Base-by-base conservation (phyloP, 148 eudicot species). In the Fagopyrum esculentum region DNA sequence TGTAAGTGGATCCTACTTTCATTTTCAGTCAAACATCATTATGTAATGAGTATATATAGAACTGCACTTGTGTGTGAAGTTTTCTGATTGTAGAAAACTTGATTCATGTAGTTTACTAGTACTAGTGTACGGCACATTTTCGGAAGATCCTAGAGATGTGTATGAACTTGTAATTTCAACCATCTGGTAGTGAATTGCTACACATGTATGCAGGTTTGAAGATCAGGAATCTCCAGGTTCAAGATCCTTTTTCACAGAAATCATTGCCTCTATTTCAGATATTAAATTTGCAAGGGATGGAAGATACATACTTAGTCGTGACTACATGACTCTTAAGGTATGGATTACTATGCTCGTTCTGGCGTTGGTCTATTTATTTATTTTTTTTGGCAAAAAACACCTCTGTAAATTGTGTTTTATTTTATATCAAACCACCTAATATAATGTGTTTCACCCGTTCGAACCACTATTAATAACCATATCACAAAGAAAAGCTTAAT, bases 291-390 rank as follows among this genome's bases (percentile, higher is more conserved):
- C 83, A 35, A 89, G 76, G 76, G 87, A 85, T 74, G 93, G 93
- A 66, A 89, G 90, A 85, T 84, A 85, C 64, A 59, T 89, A 75
- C 82, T 89, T 26, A 87, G 93, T 74, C 93, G 93, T 78, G 93
- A 89, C 74, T 89, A 89, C 70, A 89, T 87, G 93, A 84, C 87
- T 29, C 90, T 89, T 51, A 89, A 89, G 90, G 93, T 89, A 76
- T 66, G 71, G 71, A 43, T 22, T 35, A 6, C 9, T 40, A 5
- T 49, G 71, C 16, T 66, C 69, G 17, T 60, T 22, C 1, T 66
- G 15, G 17, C 71, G 15, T 40, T 66, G 40, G 40, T 35, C 46
- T 13, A 46, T 66, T 8, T 66, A 40, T 46, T 66, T 22, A 22
- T 40, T 30, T 13, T 11, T 45, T 13, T 35, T 35, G 40, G 40